Evolutionary conservation across 331 rosid species (phyloP), one percentile per base, ranked within the genome.

Genomic region (Cydonia oblonga): DNA sequence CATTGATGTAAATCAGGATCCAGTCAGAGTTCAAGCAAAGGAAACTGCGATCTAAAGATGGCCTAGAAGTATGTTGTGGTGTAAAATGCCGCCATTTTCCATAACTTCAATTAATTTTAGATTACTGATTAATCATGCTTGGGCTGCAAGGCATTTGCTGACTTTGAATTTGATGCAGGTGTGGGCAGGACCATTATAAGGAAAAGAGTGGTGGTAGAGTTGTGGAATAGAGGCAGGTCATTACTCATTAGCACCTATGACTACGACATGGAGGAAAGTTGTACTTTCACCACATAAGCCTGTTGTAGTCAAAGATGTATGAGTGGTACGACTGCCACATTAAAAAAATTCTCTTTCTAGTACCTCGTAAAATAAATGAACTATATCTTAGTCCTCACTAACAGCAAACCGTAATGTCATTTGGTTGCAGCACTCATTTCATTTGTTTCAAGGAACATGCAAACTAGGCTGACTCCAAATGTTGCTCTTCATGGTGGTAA

Each of bases 181-280:
- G 5, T 69, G 80, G 80, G 75, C 80, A n/a, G 80, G 80, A 52
- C 80, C 80, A 63, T 32, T 76, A 23, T 76, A 18, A 25, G 44
- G n/a, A 62, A 13, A 60, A 76, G 70, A 53, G 54, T 49, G 54
- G 80, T 61, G 65, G 75, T 69, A 12, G 75, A 61, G 64, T 49
- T 76, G 54, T 76, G 80, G 80, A 76, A 69, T 22, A 49, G 80
- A 20, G 65, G 69, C 25, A 3, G 7, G 16, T 61, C 66, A 26
- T 3, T 22, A 26, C 4, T 60, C 75, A 26, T 3, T 22, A 26
- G 69, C 75, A 8, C 49, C 53, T 23, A 76, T 69, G 23, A 49
- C 70, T 28, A 75, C 62, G 25, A 49, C 32, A 70, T 61, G 80
- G 80, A 76, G 64, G 33, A 70, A 76, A 32, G 23, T 69, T 61